Base-by-base conservation (phyloP, 176 grass and related monocot genomes). In the Avena eriantha region DNA sequence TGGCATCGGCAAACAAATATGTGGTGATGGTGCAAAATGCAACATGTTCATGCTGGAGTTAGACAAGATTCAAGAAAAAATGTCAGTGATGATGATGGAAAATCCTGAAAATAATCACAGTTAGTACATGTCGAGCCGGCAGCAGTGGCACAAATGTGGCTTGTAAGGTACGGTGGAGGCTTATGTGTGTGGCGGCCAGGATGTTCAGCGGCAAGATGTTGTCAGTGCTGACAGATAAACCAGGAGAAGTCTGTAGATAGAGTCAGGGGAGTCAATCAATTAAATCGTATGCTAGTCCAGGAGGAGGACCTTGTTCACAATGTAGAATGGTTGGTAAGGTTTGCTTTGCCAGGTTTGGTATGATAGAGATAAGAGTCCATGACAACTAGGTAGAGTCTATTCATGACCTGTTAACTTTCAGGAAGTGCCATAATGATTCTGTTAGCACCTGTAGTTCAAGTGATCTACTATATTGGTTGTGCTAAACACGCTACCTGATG, bases 31-130 rank as follows among this genome's bases (percentile, higher is more conserved):
- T 0, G 13, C 68, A 17, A 83, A 83, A 43, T 83, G 67, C 15
- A 41, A 55, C 51, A 57, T 1, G 5, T 57, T 83, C 51, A 83
- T 83, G 81, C 33, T 72, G 67, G 81, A 83, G 36, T 21, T 83
- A 57, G 81, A 29, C 66, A 73, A 18, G 21, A 83, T 82, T 71
- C 67, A 26, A 43, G 68, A 73, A 56, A 72, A 8, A 6, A 19
- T 82, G 66, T 31, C 31, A 22, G 7, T 10, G 47, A 36, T 54
- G 48, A 7, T 13, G 1, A 19, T 6, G 16, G 43, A 48, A 65
- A 66, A 12, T 49, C 39, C 22, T 6, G 29, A 35, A n/a, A 69
- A 22, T 69, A 53, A 69, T 69, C 46, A 54, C 31, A 22, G 19
- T 24, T 16, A 24, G 21, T 48, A 8, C 12, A 4, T n/a, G 54